Evolutionary conservation across 495 filamentous ascomycete species (phyloP).

Genomic region (Aspergillus sclerotiicarbonarius): DNA sequence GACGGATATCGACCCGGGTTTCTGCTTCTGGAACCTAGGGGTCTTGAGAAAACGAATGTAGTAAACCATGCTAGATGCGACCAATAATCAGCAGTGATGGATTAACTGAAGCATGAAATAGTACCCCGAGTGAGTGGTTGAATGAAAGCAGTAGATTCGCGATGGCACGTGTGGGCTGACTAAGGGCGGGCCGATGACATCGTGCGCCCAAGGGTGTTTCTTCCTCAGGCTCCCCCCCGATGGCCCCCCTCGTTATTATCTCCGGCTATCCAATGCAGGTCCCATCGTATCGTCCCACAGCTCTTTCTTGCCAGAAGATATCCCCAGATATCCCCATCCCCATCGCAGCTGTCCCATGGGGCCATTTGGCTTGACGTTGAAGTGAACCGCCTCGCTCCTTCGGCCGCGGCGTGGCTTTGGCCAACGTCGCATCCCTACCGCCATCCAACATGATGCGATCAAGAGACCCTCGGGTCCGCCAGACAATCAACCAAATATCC

Average conservation of each 20-base stretch:
- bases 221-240: slow-evolving; percentile 14
- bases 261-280: background rate
- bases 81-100: background rate
- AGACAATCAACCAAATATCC: slow-evolving; percentile 89
- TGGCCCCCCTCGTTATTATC: background rate
- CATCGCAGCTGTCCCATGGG: slow-evolving; percentile 11
- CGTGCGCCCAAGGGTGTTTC: background rate
- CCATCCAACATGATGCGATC: slow-evolving; percentile 55
- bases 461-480: slow-evolving; percentile 88
- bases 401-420: background rate
- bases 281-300: background rate
- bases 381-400: slow-evolving; percentile 1
- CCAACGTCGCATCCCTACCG: slow-evolving; percentile 2
- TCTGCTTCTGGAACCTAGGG: slow-evolving; percentile 48
- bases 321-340: background rate
- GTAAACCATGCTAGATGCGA: slow-evolving; percentile 50
- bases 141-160: background rate
- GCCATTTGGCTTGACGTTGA: slow-evolving; percentile 11
- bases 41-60: slow-evolving; percentile 76
- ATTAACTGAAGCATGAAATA: background rate
- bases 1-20: slow-evolving; percentile 33
- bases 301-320: background rate
- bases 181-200: slow-evolving; percentile 17
- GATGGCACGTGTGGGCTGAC: slow-evolving; percentile 14
- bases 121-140: background rate